These are phyloP conservation scores for Gymnopus androsaceus DNA, from an alignment of 1,284 basidiomycete species.

Conservation along the genomic window DNA sequence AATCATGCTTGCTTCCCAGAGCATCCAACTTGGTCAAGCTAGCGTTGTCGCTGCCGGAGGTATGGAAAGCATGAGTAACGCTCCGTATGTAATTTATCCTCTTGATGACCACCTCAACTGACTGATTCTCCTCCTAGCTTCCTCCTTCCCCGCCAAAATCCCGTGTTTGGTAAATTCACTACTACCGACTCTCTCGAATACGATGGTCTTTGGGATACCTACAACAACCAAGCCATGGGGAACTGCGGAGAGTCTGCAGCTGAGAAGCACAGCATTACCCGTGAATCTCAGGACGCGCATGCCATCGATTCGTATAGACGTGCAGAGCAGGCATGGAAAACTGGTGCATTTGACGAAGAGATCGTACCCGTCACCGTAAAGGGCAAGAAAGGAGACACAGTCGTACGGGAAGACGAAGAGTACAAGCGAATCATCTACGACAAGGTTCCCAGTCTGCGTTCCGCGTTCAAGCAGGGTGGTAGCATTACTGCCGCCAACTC, in stretches of 20 bases:
- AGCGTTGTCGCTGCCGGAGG: conserved; percentile 91
- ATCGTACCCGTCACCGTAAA: conserved; percentile 93
- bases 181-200: conserved; percentile 86
- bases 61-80: conserved; percentile 98
- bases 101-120: conserved; percentile 7
- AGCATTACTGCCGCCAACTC: conserved; percentile 96
- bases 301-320: conserved; percentile 95
- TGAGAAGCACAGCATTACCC: conserved; percentile 79
- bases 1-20: conserved; percentile 91
- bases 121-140: conserved; percentile 57
- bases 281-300: conserved; percentile 87
- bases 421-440: conserved; percentile 95
- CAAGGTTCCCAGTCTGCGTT: conserved; percentile 84
- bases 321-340: conserved; percentile 88
- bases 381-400: conserved; percentile 89
- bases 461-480: conserved; percentile 89
- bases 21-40: conserved; percentile 85
- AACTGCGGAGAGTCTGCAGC: conserved; percentile 93
- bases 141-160: conserved; percentile 87
- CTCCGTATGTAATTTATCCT: conserved; percentile 64
- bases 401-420: conserved; percentile 95
- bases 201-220: conserved; percentile 96
- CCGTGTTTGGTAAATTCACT: conserved; percentile 88
- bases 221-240: conserved; percentile 96
- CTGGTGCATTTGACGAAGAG: conserved; percentile 85